Evolutionary conservation across 768 basidiomycete genomes (phyloP).

Genomic region (Phlebiopsis flavidoalba): DNA sequence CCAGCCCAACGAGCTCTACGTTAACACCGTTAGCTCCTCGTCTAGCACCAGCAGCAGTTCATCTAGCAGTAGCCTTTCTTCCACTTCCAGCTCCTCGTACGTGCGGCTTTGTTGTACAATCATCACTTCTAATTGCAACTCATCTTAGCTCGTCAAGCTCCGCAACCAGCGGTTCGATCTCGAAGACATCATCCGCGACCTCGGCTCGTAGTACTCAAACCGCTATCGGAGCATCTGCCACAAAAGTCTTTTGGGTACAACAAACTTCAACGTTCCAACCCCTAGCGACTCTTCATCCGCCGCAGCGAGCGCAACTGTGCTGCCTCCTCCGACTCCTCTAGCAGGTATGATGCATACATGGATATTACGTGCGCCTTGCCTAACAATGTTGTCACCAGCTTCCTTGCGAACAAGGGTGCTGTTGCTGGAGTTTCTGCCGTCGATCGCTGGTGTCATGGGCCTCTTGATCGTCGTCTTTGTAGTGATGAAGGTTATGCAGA

Average conservation of each 20-base stretch:
- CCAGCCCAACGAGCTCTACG: background rate
- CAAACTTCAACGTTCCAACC: background rate
- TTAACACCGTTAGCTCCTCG: slow-evolving; percentile 7
- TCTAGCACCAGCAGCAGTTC: background rate
- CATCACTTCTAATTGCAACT: background rate
- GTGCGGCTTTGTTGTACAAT: background rate
- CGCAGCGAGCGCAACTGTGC: slow-evolving; percentile 5
- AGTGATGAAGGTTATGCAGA: slow-evolving; percentile 25
- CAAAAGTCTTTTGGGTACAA: background rate
- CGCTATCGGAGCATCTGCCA: slow-evolving; percentile 1
- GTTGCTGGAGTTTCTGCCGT: slow-evolving; percentile 42
- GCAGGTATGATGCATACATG: background rate
- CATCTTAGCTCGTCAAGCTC: background rate
- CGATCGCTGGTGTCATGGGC: slow-evolving; percentile 32
- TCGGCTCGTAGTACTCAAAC: background rate
- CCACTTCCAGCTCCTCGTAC: background rate
- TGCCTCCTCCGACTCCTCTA: background rate
- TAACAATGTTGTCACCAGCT: slow-evolving; percentile 26
- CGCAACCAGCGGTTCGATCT: background rate
- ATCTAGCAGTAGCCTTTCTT: background rate
- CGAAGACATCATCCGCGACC: background rate
- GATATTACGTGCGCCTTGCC: background rate
- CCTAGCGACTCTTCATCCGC: background rate
- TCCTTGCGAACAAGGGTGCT: slow-evolving; percentile 41
- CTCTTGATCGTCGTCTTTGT: slow-evolving; percentile 27